Base-by-base conservation (phyloP, 2,329 filamentous ascomycete genomes). In the Colletotrichum orchidophilum region DNA sequence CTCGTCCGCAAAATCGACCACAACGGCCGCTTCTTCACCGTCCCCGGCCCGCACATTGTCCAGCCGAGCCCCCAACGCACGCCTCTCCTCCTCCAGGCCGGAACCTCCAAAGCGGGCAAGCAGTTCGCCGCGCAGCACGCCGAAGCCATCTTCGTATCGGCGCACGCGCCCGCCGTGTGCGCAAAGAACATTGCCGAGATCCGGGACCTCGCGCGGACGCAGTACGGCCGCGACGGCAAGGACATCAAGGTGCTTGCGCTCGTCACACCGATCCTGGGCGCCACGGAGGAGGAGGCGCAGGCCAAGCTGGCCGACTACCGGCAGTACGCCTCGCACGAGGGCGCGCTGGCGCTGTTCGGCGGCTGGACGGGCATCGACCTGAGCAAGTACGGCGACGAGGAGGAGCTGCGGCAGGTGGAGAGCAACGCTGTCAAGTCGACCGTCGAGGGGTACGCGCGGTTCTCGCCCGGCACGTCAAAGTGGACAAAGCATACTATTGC, bases 401-500 rank as follows among this genome's bases (percentile, higher is more conserved):
- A 93, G 76, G 91, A 93, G 76, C 78, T 93, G 70, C 81, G 90
- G 52, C 82, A 89, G 63, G 88, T 92, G 12, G 86, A 91, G 78
- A 88, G 87, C 74, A 90, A 92, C 77, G 90, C 89, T 1, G 89
- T 91, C 65, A 86, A 83, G 67, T 88, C 86, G 12, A 87, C 86
- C 0, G 86, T 90, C 1, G 86, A 89, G 73, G 87, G 82, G 1
- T 87, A 88, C 75, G 85, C 88, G 11, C 84, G 87, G 54, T 87
- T 88, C 55, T 87, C 88, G 0, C 89, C 90, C 0, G 87, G 84
- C 2, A 87, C 88, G 2, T 83, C 86, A 0, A 93, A 92, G 76
- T 94, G 92, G 92, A 94, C 92, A 1, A 93, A 93, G 78, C 84
- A 88, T 58, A 92, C 90, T 0, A 86, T 94, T 5, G 92, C 90